A percentile compares a stretch with the other conserved stretches of the same genome.
Conservation (phyloP, 306 rosid species). For the Sophora flavescens region DNA sequence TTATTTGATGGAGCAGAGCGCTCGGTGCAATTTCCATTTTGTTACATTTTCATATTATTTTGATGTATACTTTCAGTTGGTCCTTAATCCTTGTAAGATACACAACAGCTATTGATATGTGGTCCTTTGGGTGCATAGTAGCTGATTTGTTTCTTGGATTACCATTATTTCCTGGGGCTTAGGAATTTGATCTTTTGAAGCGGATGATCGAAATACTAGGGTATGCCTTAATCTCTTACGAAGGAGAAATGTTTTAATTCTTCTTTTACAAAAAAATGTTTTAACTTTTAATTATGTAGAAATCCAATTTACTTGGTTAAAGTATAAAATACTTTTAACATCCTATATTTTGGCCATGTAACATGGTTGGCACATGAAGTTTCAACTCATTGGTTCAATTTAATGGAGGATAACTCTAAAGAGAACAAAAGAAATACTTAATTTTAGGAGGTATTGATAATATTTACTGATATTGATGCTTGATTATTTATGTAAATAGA, state of each 20-base stretch:
- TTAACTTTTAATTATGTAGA: not conserved
- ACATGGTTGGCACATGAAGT: not conserved
- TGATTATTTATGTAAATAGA: too few species aligned
- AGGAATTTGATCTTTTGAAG: conserved; percentile 76
- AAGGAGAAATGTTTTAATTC: too few species aligned
- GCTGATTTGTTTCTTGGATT: conserved; percentile 83
- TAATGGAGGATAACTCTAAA: not conserved
- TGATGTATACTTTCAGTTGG: conserved; percentile 7
- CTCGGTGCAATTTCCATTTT: conserved; percentile 6
- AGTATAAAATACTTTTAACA: not conserved
- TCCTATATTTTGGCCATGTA: not conserved
- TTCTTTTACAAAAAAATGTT: too few species aligned
- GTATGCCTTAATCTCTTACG: conserved; percentile 52
- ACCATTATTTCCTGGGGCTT: conserved; percentile 86
- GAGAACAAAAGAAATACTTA: not conserved
- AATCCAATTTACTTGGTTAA: conserved; percentile 4
- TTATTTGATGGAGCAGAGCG: conserved; percentile 14
- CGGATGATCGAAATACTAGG: conserved; percentile 82
- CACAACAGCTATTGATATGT: conserved; percentile 81
- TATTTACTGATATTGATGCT: too few species aligned
- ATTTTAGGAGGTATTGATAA: not conserved
- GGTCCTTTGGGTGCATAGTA: conserved; percentile 91
- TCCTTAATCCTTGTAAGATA: conserved; percentile 65
- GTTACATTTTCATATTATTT: not conserved
- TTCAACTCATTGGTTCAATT: not conserved